Base-by-base conservation (phyloP, 2,329 filamentous ascomycete genomes). In the Neofusicoccum kwambonambiense region DNA sequence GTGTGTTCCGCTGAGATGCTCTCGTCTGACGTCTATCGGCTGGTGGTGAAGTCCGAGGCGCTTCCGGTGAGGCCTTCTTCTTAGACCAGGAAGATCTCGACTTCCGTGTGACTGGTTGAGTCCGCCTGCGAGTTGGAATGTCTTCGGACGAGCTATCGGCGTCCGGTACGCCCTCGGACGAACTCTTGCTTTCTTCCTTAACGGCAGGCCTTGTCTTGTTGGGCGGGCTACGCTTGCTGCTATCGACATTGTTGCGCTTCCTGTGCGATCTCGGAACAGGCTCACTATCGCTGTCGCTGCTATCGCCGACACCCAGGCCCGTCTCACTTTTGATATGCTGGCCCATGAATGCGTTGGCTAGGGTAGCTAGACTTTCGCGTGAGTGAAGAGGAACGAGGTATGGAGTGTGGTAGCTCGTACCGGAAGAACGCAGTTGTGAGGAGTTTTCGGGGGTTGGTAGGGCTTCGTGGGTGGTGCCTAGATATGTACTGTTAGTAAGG, bases 61-160 rank as follows among this genome's bases (percentile, higher is more conserved):
- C 34, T 11, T 57, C 39, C 4, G 56, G 41, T 9, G 42, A 37
- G 13, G 27, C 56, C 3, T 37, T 39, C 7, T n/a, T 49, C 41
- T 22, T 56, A 1, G 3, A 11, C 11, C 27, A 17, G 4, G 45
- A 22, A 11, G 19, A 12, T 31, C 3, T 34, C 1, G 15, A 45
- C n/a, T 37, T 47, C 12, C 52, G 19, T 2, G 19, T 50, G 39
- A 19, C 31, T 17, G 34, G 58, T 12, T 39, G 17, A 39, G n/a
- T 31, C 35, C 22, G 15, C 39, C 22, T 47, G 42, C 56, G 56
- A 2, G 31, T 27, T 1, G 45, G 44, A 9, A 62, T 51, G 27
- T 62, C 64, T 22, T 66, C 34, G 7, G 67, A 44, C 15, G 68
- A 56, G 17, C 54, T 60, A n/a, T 61, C 67, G 19, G 50, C 62